Percentiles rank a stretch among this genome's conserved stretches.
Evolutionary conservation across 331 rosid genomes (phyloP).

Genomic region (Ulmus americana): DNA sequence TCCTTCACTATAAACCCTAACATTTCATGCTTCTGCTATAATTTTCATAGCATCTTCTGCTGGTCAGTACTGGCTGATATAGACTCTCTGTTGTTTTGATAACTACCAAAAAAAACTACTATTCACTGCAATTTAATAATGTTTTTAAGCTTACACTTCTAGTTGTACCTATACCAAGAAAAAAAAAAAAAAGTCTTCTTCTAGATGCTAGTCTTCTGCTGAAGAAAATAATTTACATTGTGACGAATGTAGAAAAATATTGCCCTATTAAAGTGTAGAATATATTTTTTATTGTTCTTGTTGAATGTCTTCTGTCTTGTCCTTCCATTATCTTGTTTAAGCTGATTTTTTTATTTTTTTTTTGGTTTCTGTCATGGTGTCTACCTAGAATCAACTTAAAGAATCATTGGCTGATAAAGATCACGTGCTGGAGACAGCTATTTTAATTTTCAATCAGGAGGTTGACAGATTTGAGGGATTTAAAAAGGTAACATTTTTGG

Average conservation of each 20-base stretch:
- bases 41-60: conserved; percentile 22
- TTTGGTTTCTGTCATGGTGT: conserved; percentile 17
- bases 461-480: conserved; percentile 50
- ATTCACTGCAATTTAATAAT: too few relatives aligned
- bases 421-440: conserved; percentile 73
- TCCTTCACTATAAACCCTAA: neutral
- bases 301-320: conserved; percentile 7
- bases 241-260: neutral
- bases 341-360: conserved; percentile 37
- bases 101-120: too few relatives aligned
- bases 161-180: too few relatives aligned
- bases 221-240: neutral
- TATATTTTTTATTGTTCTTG: conserved; percentile 11
- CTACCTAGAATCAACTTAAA: conserved; percentile 58
- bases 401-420: conserved; percentile 60
- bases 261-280: too few relatives aligned
- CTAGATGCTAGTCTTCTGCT: neutral
- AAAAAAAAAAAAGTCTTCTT: too few relatives aligned
- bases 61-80: neutral
- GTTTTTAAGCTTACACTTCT: too few relatives aligned
- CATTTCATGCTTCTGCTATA: conserved; percentile 1
- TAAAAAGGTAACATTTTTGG: conserved; percentile 55
- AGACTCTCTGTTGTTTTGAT: too few relatives aligned
- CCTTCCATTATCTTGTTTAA: conserved; percentile 15
- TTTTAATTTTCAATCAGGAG: conserved; percentile 74